These are phyloP conservation scores for Chlamydomonas reinhardtii DNA, from an alignment of 163 green algal species.

Conservation along the genomic window DNA sequence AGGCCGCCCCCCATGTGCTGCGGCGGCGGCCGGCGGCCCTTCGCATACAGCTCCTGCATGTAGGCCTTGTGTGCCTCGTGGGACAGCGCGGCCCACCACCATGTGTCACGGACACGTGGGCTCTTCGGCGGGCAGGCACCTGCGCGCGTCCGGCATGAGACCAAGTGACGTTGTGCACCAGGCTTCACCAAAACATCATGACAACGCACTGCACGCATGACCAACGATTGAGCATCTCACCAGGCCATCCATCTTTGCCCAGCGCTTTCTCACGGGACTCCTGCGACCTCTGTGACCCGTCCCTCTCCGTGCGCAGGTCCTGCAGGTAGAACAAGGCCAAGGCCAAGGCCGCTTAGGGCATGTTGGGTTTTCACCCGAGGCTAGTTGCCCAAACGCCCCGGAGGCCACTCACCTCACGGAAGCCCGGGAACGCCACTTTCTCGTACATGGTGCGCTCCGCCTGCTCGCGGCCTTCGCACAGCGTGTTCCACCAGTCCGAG, in stretches of 20 bases:
- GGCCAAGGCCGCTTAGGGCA: no score
- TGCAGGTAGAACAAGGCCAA: no score
- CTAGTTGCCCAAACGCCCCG: no score
- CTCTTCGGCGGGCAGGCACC: constrained; percentile 13
- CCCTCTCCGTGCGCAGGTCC: neutral
- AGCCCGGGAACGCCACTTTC: constrained; percentile 19
- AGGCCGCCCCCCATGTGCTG: neutral
- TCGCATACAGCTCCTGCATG: neutral
- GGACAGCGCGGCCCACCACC: constrained; percentile 10
- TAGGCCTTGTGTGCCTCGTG: neutral
- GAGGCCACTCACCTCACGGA: neutral
- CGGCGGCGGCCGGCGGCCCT: neutral
- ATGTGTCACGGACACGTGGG: neutral
- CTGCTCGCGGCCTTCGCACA: neutral
- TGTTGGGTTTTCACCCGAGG: no score
- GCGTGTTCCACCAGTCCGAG: neutral
- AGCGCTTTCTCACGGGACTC: neutral
- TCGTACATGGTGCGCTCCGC: neutral
- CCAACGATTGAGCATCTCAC: neutral
- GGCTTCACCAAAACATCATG: no score
- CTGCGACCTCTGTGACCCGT: neutral
- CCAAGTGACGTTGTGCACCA: no score
- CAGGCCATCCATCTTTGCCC: neutral
- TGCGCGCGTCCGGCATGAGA: neutral
- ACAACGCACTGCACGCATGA: no score